Evolutionary conservation across 179 eudicot species (phyloP).

Genomic region (Silene coronaria): DNA sequence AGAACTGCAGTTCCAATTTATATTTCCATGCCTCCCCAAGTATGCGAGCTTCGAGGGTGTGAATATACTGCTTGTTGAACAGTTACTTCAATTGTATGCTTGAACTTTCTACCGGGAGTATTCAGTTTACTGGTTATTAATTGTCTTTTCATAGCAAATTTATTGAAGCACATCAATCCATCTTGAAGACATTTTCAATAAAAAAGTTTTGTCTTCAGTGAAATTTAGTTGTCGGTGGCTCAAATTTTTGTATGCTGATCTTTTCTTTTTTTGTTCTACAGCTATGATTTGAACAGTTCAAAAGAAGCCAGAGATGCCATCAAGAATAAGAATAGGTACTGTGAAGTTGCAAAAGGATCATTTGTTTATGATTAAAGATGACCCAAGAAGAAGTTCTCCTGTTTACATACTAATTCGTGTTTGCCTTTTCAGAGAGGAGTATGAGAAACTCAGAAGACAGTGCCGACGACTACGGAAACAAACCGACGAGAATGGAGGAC

Average conservation of each 20-base stretch:
- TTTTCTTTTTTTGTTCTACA: conserved; percentile 32
- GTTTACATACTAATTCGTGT: conserved; percentile 2
- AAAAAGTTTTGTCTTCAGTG: neutral
- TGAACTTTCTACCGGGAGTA: neutral
- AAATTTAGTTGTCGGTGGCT: neutral
- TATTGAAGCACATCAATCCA: neutral
- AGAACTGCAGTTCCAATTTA: neutral
- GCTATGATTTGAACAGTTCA: conserved; percentile 62
- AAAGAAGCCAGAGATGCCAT: conserved; percentile 63
- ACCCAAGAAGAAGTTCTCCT: neutral
- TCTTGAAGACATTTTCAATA: neutral
- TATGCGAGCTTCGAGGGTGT: neutral
- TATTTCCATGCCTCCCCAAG: neutral
- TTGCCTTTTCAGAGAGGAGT: conserved; percentile 52
- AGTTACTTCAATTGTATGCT: neutral
- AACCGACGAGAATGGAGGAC: conserved; percentile 25
- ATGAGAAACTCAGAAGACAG: conserved; percentile 64
- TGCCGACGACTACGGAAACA: conserved; percentile 51
- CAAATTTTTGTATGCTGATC: neutral
- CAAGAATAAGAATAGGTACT: conserved; percentile 59
- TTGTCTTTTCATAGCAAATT: neutral
- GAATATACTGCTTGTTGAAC: neutral
- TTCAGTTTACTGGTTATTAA: neutral
- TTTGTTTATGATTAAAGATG: neutral
- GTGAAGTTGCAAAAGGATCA: neutral